Conservation (phyloP, 768 basidiomycete species). For the Cantharellus cinnabarinus region DNA sequence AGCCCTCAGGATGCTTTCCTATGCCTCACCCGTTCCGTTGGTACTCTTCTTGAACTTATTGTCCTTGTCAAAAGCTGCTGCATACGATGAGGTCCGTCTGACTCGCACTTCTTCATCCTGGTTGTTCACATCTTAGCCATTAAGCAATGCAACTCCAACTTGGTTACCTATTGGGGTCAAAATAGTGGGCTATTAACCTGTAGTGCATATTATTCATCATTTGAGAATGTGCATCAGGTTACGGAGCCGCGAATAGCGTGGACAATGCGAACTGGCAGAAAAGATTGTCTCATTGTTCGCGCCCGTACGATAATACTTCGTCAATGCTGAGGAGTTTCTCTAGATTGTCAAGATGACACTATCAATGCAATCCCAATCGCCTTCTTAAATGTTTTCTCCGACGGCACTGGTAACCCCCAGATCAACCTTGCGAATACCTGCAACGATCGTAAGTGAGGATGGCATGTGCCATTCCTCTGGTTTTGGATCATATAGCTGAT, state of each 20-base stretch:
- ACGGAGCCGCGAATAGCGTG: constrained; percentile 31
- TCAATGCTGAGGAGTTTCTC: background rate
- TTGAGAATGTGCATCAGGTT: constrained; percentile 15
- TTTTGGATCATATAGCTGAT: background rate
- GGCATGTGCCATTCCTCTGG: constrained; percentile 18
- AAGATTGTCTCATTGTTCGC: constrained; percentile 28
- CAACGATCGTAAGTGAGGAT: background rate
- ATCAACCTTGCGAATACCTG: constrained; percentile 43
- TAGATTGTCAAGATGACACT: constrained; percentile 43
- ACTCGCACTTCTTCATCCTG: too few relatives aligned
- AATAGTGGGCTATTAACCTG: constrained; percentile 19
- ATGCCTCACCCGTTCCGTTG: too few relatives aligned
- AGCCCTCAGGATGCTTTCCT: too few relatives aligned
- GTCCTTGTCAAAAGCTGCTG: too few relatives aligned
- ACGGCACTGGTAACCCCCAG: constrained; percentile 37
- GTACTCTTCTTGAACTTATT: too few relatives aligned
- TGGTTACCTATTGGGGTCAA: constrained; percentile 41
- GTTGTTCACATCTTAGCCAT: background rate
- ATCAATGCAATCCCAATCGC: constrained; percentile 51
- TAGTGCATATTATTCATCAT: too few relatives aligned
- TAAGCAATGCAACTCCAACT: constrained; percentile 1
- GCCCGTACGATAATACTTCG: background rate
- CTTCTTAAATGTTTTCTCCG: constrained; percentile 48
- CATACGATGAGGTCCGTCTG: too few relatives aligned
- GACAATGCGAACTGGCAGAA: constrained; percentile 40